Evolutionary conservation across 2,329 filamentous ascomycete genomes (phyloP), one percentile per base, ranked within the genome.

Genomic region (Trichoderma sp.): DNA sequence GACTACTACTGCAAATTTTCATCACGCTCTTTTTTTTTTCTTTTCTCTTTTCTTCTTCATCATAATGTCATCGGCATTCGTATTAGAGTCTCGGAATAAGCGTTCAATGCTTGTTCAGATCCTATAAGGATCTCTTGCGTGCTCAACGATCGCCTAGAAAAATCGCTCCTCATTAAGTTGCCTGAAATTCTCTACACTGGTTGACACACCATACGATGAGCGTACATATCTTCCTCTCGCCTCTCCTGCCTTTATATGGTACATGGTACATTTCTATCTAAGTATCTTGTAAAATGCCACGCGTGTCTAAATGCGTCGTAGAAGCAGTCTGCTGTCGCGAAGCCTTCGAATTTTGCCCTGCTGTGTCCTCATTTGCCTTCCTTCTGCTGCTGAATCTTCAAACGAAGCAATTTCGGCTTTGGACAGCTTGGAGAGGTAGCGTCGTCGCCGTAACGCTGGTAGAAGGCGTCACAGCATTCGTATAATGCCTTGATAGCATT

Each of bases 21-120:
- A 51, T 15, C 32, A 32, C 39, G 36, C n/a, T 24, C 63, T 66
- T 53, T 43, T 51, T 47, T 73, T 74, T 76, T 73, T 18, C 72
- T 73, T 79, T 79, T 81, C 73, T 73, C 72, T 80, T 79, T 81
- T 82, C 83, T 84, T 86, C 84, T 83, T 81, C 83, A 85, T 82
- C 85, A 83, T 86, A 95, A 93, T 93, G 91, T 93, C 90, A 89
- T 86, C 81, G 90, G 91, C 94, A 91, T 92, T 91, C 90, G 93
- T 93, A 93, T 95, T 98, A 98, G 96, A 99, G 96, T 99, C 96
- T 97, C 95, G 95, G 92, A 92, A 90, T 90, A 93, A 90, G 92
- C 83, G 81, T 77, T 95, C 93, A 93, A 88, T 98, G 89, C 92
- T 94, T 94, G 90, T 93, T 93, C 93, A 97, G 93, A 89, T 91